phyloP scores from a whole-genome alignment of 2,329 filamentous ascomycete genomes.

The Diaporthe sp. region DNA sequence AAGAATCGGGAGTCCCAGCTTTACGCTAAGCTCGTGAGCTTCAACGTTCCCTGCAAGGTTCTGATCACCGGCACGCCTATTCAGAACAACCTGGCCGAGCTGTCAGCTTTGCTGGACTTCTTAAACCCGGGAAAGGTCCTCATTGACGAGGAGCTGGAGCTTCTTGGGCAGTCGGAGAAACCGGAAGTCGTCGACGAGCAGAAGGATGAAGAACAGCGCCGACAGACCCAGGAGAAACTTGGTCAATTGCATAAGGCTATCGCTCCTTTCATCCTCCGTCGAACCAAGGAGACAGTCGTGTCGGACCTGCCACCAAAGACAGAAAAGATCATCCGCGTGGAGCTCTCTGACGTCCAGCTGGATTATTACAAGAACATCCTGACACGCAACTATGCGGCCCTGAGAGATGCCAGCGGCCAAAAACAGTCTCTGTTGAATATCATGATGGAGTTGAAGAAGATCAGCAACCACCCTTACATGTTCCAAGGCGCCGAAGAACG shows the following conservation, averaged over 20 bases:
- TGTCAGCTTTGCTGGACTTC: conserved; percentile 94
- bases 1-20: conserved; percentile 97
- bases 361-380: conserved; percentile 99
- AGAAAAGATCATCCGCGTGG: conserved; percentile 98
- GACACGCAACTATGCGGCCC: conserved; percentile 92
- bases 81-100: conserved; percentile 94
- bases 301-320: conserved; percentile 96
- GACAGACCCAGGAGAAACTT: conserved; percentile 87
- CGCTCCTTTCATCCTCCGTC: conserved; percentile 92
- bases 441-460: conserved; percentile 99
- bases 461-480: conserved; percentile 99
- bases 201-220: conserved; percentile 59
- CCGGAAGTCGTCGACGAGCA: conserved; percentile 43
- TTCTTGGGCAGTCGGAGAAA: conserved; percentile 63
- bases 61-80: conserved; percentile 97
- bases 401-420: conserved; percentile 91
- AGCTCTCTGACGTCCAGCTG: conserved; percentile 93
- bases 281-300: conserved; percentile 97
- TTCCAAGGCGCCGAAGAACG: conserved; percentile 94
- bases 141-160: conserved; percentile 91
- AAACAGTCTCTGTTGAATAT: conserved; percentile 97
- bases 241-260: conserved; percentile 87
- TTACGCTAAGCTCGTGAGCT: conserved; percentile 85
- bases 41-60: conserved; percentile 87
- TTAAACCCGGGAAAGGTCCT: conserved; percentile 93